Conservation (phyloP, 2,329 filamentous ascomycete species). For the Pseudocercospora crystallina region DNA sequence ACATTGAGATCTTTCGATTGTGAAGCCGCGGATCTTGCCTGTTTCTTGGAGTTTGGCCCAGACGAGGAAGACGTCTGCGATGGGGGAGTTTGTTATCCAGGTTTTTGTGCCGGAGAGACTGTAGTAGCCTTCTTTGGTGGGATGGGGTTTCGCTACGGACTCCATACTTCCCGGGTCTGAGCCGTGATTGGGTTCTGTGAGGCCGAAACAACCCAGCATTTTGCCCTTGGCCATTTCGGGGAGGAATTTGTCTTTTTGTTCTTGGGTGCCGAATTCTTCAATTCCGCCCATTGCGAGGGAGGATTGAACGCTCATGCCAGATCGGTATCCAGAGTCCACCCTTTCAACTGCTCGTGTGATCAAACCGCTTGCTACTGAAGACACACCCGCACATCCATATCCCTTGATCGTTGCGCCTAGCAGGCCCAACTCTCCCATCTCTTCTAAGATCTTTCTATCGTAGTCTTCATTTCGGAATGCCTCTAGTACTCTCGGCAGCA, state of each 20-base stretch:
- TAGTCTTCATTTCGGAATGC: slow-evolving; percentile 85
- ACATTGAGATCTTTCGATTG: slow-evolving; percentile 81
- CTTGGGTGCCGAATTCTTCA: slow-evolving; percentile 79
- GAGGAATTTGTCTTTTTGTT: slow-evolving; percentile 82
- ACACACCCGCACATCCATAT: slow-evolving; percentile 84
- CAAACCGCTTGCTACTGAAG: slow-evolving; percentile 81
- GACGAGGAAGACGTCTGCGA: slow-evolving; percentile 78
- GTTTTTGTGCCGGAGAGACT: slow-evolving; percentile 81
- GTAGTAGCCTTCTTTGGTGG: slow-evolving; percentile 78
- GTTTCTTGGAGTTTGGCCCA: slow-evolving; percentile 93
- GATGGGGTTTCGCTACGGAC: slow-evolving; percentile 78
- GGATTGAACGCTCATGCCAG: slow-evolving; percentile 90
- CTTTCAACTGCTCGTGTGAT: slow-evolving; percentile 89
- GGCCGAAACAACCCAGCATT: slow-evolving; percentile 78
- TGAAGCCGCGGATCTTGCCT: slow-evolving; percentile 90
- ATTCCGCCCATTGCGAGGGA: slow-evolving; percentile 94
- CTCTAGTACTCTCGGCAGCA: slow-evolving; percentile 82
- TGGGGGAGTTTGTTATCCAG: slow-evolving; percentile 94
- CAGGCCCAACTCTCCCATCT: slow-evolving; percentile 91
- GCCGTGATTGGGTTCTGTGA: slow-evolving; percentile 91
- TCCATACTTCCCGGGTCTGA: slow-evolving; percentile 92
- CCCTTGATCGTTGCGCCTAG: slow-evolving; percentile 83
- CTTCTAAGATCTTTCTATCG: slow-evolving; percentile 78
- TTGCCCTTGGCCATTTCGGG: slow-evolving; percentile 80
- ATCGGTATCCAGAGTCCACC: slow-evolving; percentile 87